These are phyloP conservation scores for Diaporthe amygdali DNA, from an alignment of 2,329 filamentous ascomycete species.

Conservation along the genomic window DNA sequence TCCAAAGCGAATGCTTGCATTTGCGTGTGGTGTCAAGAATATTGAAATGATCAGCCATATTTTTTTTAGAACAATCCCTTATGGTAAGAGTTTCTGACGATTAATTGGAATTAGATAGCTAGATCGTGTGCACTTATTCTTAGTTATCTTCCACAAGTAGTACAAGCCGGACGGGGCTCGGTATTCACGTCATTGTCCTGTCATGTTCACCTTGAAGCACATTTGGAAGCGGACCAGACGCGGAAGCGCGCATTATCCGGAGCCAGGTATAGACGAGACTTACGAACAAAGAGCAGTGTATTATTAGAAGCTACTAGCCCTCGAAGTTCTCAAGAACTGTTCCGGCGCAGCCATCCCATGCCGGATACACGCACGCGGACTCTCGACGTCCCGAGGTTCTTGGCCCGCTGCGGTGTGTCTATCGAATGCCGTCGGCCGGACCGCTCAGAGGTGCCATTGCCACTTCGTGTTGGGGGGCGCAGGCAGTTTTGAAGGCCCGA, in stretches of 20 bases:
- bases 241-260: neutral
- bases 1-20: too few species aligned
- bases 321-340: neutral
- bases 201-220: neutral
- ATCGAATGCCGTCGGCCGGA: neutral
- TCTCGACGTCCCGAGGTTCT: neutral
- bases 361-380: neutral
- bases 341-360: neutral
- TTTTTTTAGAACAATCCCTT: too few species aligned
- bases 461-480: constrained; percentile 2
- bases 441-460: neutral
- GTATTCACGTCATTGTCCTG: neutral
- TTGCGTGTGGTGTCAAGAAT: too few species aligned
- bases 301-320: neutral
- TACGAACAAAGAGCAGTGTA: neutral
- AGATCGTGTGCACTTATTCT: too few species aligned
- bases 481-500: neutral
- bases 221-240: neutral
- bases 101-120: too few species aligned
- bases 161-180: too few species aligned
- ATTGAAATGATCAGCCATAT: too few species aligned
- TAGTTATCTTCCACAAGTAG: too few species aligned
- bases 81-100: too few species aligned
- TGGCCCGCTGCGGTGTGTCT: neutral
- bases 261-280: neutral